A percentile compares a stretch with the other conserved stretches of the same genome.
phyloP scores from a whole-genome alignment of 2,329 filamentous ascomycete genomes.

The Penicillium sp. region DNA sequence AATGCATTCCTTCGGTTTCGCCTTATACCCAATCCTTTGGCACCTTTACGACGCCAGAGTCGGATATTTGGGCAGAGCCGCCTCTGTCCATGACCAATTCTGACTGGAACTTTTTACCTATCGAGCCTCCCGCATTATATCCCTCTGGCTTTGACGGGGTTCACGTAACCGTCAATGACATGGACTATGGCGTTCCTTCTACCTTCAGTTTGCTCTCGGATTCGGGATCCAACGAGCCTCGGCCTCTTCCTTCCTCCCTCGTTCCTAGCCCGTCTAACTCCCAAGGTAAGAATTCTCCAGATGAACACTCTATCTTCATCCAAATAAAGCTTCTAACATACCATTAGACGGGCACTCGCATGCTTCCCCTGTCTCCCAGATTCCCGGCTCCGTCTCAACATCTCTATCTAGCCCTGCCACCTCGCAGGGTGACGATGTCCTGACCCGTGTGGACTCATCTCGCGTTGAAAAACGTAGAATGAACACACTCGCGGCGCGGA shows the following conservation, averaged over 20 bases:
- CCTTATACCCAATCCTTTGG: slow-evolving; percentile 28
- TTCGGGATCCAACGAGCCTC: slow-evolving; percentile 26
- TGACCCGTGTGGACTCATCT: slow-evolving; percentile 28
- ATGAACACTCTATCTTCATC: neutral
- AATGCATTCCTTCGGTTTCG: slow-evolving; percentile 24
- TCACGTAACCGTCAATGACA: slow-evolving; percentile 21
- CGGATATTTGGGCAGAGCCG: slow-evolving; percentile 32
- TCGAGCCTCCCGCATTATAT: slow-evolving; percentile 17
- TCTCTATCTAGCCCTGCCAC: slow-evolving; percentile 29
- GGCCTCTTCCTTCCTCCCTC: slow-evolving; percentile 18
- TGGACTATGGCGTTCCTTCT: slow-evolving; percentile 24
- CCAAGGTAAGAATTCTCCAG: slow-evolving; percentile 21
- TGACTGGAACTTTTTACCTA: slow-evolving; percentile 32
- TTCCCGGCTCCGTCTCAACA: slow-evolving; percentile 22
- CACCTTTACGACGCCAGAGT: slow-evolving; percentile 22
- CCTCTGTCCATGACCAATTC: slow-evolving; percentile 28
- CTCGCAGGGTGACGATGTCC: slow-evolving; percentile 26
- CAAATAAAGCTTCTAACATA: slow-evolving; percentile 13
- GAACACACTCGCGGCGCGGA: slow-evolving; percentile 45
- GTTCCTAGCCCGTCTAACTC: slow-evolving; percentile 28
- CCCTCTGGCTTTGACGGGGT: slow-evolving; percentile 19
- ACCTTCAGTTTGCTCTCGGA: slow-evolving; percentile 32
- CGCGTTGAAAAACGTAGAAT: slow-evolving; percentile 43
- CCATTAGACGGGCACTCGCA: slow-evolving; percentile 27
- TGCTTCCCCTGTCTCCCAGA: slow-evolving; percentile 29